These are phyloP conservation scores for Pseudozyma sp. DNA, from an alignment of 1,284 basidiomycete genomes.

Conservation along the genomic window DNA sequence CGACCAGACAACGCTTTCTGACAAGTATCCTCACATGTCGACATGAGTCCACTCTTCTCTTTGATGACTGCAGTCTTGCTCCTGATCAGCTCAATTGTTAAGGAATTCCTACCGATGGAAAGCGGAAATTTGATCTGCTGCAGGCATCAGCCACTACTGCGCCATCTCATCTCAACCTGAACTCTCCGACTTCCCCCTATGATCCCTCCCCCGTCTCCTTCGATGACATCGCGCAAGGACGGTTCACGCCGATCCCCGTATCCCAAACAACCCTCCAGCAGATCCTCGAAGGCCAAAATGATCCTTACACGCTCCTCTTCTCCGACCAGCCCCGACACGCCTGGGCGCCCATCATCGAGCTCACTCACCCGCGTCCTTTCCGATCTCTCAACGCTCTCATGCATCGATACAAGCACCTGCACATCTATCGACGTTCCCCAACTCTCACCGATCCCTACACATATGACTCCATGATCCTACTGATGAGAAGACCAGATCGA, in stretches of 20 bases:
- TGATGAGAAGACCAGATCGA: not conserved
- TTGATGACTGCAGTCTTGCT: too few species aligned
- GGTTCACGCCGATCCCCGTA: not conserved
- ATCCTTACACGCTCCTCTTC: conserved; percentile 12
- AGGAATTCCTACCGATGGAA: not conserved
- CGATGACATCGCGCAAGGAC: conserved; percentile 9
- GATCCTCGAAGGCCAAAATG: not conserved
- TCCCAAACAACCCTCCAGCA: not conserved
- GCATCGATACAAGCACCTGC: conserved; percentile 14
- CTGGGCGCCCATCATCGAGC: conserved; percentile 24
- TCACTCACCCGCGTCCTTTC: conserved; percentile 16
- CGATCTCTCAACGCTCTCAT: conserved; percentile 21
- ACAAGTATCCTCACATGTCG: too few species aligned
- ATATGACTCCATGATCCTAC: not conserved
- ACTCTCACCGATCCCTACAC: not conserved
- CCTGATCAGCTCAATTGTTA: too few species aligned
- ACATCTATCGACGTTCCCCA: conserved; percentile 11
- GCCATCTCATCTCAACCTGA: not conserved
- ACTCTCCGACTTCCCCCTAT: not conserved
- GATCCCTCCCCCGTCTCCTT: conserved; percentile 6
- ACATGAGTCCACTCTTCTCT: too few species aligned
- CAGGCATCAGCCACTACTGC: not conserved
- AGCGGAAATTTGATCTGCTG: not conserved
- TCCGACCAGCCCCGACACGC: not conserved
- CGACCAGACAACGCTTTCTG: too few species aligned